Base-by-base conservation (phyloP, 768 basidiomycete genomes). In the Terana coerulea region DNA sequence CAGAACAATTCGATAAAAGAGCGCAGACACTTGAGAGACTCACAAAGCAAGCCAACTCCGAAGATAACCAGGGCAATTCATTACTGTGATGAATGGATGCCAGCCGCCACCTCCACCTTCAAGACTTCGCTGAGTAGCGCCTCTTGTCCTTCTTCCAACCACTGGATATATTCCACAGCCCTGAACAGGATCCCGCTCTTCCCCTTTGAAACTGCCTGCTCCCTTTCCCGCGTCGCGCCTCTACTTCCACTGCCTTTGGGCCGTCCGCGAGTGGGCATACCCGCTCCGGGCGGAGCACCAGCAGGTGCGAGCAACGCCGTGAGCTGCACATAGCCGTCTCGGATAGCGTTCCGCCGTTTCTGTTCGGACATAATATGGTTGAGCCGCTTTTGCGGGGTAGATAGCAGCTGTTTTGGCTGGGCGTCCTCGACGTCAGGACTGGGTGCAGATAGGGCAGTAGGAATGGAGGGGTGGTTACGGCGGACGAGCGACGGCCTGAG, bases 331-430 rank as follows among this genome's bases (percentile, higher is more conserved):
- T 94, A 95, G 34, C 91, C 91, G 55, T 90, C 86, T 35, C 90
- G 84, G 59, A 95, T 95, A 45, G 89, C 88, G 61, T 95, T 95
- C 9, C 93, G 83, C 7, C 93, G 88, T 62, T 91, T 91, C 69
- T 95, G 92, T 65, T 95, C 93, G 6, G 90, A 92, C 80, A 91
- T 84, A 74, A 95, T 94, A 72, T 95, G 91, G 65, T 94, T 93
- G 14, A 91, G 79, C 11, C 91, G 80, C 62, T 93, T 92, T 68
- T 95, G 90, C 0, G 90, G 90, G 3, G 82, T 84, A 5, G 90
- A 87, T 22, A 94, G 75, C 17, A 90, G 77, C 0, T 84, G 75
- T 57, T 88, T 90, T 19, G 39, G 72, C 59, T 21, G 61, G 15
- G 68, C 54, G 50, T 58, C 37, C 7, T 53, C 39, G 49, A 34